These are phyloP conservation scores for Fusarium liriodendri DNA, from an alignment of 2,329 filamentous ascomycete genomes.

Conservation along the genomic window DNA sequence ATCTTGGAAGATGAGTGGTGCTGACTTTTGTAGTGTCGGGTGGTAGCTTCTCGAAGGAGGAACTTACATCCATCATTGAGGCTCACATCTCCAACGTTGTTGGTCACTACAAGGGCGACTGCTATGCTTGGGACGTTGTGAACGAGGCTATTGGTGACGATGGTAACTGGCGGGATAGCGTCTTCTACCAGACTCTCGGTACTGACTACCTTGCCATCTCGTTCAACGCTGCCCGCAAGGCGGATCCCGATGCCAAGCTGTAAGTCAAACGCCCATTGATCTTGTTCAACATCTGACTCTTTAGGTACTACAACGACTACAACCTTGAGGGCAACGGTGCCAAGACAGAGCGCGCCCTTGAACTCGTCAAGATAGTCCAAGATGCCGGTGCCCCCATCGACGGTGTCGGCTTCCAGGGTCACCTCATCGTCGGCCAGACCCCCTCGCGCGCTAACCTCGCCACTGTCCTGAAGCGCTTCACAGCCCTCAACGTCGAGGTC, in stretches of 20 bases:
- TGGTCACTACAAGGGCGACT: conserved; percentile 68
- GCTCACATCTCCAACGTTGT: conserved; percentile 71
- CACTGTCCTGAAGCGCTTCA: conserved; percentile 62
- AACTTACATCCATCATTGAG: conserved; percentile 62
- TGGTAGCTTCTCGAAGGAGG: conserved; percentile 65
- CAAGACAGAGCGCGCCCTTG: conserved; percentile 58
- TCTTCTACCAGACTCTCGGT: conserved; percentile 68
- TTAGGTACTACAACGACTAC: conserved; percentile 65
- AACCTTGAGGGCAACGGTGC: conserved; percentile 65
- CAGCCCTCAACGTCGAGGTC: conserved; percentile 64
- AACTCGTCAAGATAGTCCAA: conserved; percentile 59
- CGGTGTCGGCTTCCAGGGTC: conserved; percentile 71
- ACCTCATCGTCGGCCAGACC: conserved; percentile 67
- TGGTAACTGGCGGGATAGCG: conserved; percentile 61
- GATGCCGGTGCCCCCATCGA: conserved; percentile 67
- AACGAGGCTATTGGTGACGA: conserved; percentile 72
- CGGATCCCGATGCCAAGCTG: conserved; percentile 67
- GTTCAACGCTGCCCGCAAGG: conserved; percentile 65
- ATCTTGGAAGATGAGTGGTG: not conserved
- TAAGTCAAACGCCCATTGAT: conserved; percentile 18
- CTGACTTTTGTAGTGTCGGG: conserved; percentile 31
- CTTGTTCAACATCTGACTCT: not conserved
- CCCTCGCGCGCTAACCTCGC: conserved; percentile 58
- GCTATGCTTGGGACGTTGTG: conserved; percentile 74
- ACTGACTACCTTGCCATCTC: conserved; percentile 67